A percentile compares a stretch with the other conserved stretches of the same genome.
These are phyloP conservation scores for Streptanthus diversifolius DNA, from an alignment of 345 rosid species.

Conservation along the genomic window DNA sequence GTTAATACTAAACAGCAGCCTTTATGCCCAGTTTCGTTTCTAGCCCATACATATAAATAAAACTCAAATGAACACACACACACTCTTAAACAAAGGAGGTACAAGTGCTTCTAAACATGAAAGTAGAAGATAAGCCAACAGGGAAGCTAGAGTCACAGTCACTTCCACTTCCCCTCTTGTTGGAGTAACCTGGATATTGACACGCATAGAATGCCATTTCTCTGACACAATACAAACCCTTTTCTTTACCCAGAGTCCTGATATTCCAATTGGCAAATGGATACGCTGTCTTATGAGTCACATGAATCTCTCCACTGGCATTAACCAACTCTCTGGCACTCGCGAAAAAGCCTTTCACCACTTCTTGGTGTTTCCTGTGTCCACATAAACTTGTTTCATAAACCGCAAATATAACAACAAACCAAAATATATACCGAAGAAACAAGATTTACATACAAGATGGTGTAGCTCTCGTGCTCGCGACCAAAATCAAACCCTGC, in stretches of 20 bases:
- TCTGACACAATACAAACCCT: slow-evolving; percentile 11
- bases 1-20: neutral
- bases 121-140: slow-evolving; percentile 2
- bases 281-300: slow-evolving; percentile 39
- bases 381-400: neutral
- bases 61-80: neutral
- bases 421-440: neutral
- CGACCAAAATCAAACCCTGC: slow-evolving; percentile 26
- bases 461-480: neutral
- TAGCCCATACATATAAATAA: neutral
- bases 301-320: slow-evolving; percentile 44
- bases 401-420: neutral
- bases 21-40: neutral
- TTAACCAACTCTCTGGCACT: slow-evolving; percentile 39
- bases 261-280: slow-evolving; percentile 44
- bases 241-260: slow-evolving; percentile 14
- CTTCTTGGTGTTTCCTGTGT: slow-evolving; percentile 17
- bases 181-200: slow-evolving; percentile 42
- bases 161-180: slow-evolving; percentile 41
- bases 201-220: neutral
- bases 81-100: neutral
- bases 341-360: slow-evolving; percentile 39
- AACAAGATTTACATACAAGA: neutral
- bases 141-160: neutral
- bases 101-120: neutral